Percentiles rank a stretch among this genome's conserved stretches.
These are phyloP conservation scores for Cyberlindnera saturnus DNA, from an alignment of 805 yeast genomes.

Conservation along the genomic window DNA sequence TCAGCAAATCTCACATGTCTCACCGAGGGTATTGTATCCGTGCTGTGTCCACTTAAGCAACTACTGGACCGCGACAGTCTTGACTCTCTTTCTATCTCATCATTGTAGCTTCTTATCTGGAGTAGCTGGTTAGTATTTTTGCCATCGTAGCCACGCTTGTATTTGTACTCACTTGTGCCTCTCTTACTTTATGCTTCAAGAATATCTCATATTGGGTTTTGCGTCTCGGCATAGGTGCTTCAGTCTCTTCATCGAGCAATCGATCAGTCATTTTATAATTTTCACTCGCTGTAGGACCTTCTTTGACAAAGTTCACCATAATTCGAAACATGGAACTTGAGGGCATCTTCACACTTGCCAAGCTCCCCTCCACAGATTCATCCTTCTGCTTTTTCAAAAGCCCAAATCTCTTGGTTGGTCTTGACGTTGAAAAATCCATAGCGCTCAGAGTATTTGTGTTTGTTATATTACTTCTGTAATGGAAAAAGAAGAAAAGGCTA, in stretches of 20 bases:
- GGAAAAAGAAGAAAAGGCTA: too few species aligned
- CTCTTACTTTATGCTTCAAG: slow-evolving; percentile 14
- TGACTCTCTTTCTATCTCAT: slow-evolving; percentile 6
- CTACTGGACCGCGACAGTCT: neutral
- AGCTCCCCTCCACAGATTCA: too few species aligned
- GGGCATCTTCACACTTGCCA: too few species aligned
- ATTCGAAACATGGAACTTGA: too few species aligned
- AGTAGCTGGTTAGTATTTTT: neutral
- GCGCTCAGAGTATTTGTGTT: too few species aligned
- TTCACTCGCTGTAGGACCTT: neutral
- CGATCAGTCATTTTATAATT: neutral
- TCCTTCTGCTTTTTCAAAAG: too few species aligned
- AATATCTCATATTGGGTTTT: slow-evolving; percentile 14
- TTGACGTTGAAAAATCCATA: too few species aligned
- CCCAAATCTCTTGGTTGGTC: too few species aligned
- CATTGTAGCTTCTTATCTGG: slow-evolving; percentile 10
- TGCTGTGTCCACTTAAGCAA: neutral
- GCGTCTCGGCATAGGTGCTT: slow-evolving; percentile 15
- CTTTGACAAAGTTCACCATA: neutral
- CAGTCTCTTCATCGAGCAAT: slow-evolving; percentile 1
- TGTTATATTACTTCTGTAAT: too few species aligned
- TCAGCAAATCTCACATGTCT: too few species aligned
- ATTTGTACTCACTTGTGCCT: slow-evolving; percentile 12
- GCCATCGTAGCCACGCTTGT: neutral
- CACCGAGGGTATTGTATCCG: too few species aligned